A percentile compares a stretch with the other conserved stretches of the same genome.
Conservation (phyloP, 1,139 yeast species). For the Protomyces inundatus region DNA sequence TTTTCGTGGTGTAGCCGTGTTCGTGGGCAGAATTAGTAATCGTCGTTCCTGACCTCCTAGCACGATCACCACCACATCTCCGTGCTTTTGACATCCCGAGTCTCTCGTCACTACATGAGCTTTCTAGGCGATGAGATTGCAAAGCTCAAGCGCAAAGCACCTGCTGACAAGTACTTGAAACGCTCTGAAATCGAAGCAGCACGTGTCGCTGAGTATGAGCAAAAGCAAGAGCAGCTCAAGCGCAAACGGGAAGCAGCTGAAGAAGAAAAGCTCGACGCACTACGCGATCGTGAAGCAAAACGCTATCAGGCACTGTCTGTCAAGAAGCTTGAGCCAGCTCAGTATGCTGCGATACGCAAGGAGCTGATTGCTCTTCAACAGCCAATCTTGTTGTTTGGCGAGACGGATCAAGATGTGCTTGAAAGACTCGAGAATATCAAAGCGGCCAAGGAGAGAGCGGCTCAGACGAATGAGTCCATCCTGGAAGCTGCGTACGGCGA, state of each 20-base stretch:
- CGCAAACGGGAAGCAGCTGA: conserved; percentile 32
- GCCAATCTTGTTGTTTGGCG: conserved; percentile 50
- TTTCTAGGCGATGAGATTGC: conserved; percentile 28
- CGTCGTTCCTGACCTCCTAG: too few species aligned
- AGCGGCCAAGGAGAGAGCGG: conserved; percentile 5
- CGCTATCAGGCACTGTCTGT: conserved; percentile 7
- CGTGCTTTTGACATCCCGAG: background rate
- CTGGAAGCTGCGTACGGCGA: background rate
- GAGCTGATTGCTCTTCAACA: conserved; percentile 44
- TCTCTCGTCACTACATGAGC: conserved; percentile 24
- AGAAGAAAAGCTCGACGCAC: conserved; percentile 29
- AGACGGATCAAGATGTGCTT: conserved; percentile 37
- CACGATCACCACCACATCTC: too few species aligned
- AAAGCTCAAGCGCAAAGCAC: conserved; percentile 13
- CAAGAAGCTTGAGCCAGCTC: conserved; percentile 9
- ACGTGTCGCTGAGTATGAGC: conserved; percentile 31
- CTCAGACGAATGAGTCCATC: conserved; percentile 1
- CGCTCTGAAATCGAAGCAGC: conserved; percentile 34
- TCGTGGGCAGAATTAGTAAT: too few species aligned
- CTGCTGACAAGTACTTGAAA: conserved; percentile 29
- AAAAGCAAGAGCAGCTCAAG: conserved; percentile 36
- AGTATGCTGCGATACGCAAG: conserved; percentile 39
- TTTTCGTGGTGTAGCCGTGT: too few species aligned
- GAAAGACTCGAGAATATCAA: conserved; percentile 32
- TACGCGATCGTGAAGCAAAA: conserved; percentile 29